A percentile compares a stretch with the other conserved stretches of the same genome.
phyloP scores from a whole-genome alignment of 129 eudicot genomes.

The Centrapalus pauciflorus region DNA sequence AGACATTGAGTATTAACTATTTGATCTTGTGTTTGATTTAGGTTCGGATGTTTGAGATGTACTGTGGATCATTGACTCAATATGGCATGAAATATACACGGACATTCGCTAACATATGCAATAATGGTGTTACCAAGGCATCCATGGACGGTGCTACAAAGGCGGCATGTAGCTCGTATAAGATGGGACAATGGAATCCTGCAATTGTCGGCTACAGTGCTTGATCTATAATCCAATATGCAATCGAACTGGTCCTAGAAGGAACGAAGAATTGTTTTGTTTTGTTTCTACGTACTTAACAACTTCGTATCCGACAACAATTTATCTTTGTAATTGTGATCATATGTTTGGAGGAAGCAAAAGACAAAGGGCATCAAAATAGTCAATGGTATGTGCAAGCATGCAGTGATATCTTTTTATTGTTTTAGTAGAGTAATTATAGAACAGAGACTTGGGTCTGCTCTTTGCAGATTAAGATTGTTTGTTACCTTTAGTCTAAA shows the following conservation, averaged over 20 bases:
- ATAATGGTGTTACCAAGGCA: slow-evolving; percentile 26
- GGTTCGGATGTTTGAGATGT: slow-evolving; percentile 66
- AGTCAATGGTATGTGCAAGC: not conserved
- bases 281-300: not conserved
- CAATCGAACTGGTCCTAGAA: not conserved
- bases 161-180: slow-evolving; percentile 42
- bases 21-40: slow-evolving; percentile 8
- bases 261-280: not conserved
- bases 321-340: not conserved
- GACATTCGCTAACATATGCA: slow-evolving; percentile 71
- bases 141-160: slow-evolving; percentile 47
- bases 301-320: too few relatives aligned
- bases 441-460: too few relatives aligned
- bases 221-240: slow-evolving; percentile 8
- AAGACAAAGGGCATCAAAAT: not conserved
- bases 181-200: slow-evolving; percentile 31
- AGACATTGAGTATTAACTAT: not conserved
- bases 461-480: too few relatives aligned
- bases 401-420: not conserved
- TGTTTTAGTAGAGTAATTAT: not conserved
- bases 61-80: slow-evolving; percentile 70
- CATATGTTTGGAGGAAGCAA: not conserved
- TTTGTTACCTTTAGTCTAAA: too few relatives aligned
- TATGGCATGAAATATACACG: slow-evolving; percentile 89
- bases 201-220: slow-evolving; percentile 20